Evolutionary conservation across 2,329 filamentous ascomycete species (phyloP), one percentile per base, ranked within the genome.

Genomic region (Penicillium glabrum): DNA sequence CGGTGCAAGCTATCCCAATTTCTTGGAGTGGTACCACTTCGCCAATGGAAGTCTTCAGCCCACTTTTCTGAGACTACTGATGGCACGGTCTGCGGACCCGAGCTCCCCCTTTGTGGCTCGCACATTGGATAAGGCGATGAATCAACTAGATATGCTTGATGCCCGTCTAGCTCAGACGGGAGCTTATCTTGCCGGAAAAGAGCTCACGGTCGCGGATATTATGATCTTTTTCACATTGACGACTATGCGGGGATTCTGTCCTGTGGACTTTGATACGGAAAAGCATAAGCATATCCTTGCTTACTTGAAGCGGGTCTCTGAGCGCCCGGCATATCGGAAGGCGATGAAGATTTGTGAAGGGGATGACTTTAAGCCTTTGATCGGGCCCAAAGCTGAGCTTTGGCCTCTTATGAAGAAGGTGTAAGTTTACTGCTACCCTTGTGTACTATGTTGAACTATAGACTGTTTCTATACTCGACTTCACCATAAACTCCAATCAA

Each of bases 261-360:
- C 59, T 1, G 23, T 65, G 16, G 59, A 61, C 3, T 62, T 46
- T 24, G 62, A 66, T 53, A 50, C 43, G 21, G 53, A 56, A 16
- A 65, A 59, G 39, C 58, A 66, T 46, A 57, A 53, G 46, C 37
- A 64, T 35, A 44, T 65, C 41, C 53, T 66, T 16, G 58, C 59
- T 11, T 66, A 64, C 48, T 45, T 66, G 47, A 49, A 61, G 51
- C 59, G 64, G 9, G 48, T 66, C 39, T 58, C 59, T 2, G 61
- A 66, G 37, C 51, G 64, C 2, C 59, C 62, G 19, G 64, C 64
- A 4, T 66, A 66, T 48, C 56, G 54, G 48, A 61, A 51, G 54
- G 64, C 64, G 6, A 65, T 66, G 59, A 58, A 46, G 48, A 55
- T 62, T 13, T 66, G 64, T 26, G 61, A 66, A 31, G 62, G 64